Base-by-base conservation (phyloP, 768 basidiomycete species). In the Leccinum aurantiacum region DNA sequence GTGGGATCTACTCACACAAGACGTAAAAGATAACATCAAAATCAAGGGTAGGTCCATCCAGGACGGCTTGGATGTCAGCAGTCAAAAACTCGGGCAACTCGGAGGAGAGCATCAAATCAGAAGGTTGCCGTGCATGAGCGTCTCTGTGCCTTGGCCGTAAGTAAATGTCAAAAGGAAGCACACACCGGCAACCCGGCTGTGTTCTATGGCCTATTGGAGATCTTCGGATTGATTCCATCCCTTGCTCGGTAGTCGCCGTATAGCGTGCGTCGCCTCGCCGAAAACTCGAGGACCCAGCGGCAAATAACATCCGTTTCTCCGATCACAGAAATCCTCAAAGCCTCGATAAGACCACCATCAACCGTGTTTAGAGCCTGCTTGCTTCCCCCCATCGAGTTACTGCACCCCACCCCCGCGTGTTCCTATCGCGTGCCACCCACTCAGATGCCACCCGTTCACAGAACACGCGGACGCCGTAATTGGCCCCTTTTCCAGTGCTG, bases 401-500 rank as follows among this genome's bases (percentile, higher is more conserved):
- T 41, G 37, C 27, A 17, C 17, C 15, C 37, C 6, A 19, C 17
- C 6, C 1, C 6, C 46, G 51, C 62, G 54, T 58, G 62, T 54
- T 14, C 31, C 46, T 38, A 25, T 50, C 60, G 68, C 67, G 56
- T 67, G 67, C 53, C 56, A 19, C 44, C 44, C 44, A 11, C 19
- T 2, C 44, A 11, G 44, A 46, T 46, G 44, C 19, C 44, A 44
- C 44, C 14, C 44, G 10, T 19, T 46, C 44, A 13, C 10, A 19
- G 9, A 38, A 19, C 68, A 69, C 60, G 67, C 37, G 58, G 55
- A 14, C 33, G 54, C 55, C 51, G 57, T 60, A 62, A 62, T 57
- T 64, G 63, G 31, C 69, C 62, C 65, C 65, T 65, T 65, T 72
- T 73, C 60, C 55, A 47, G 63, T 65, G 68, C 63, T 57, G 73